These are phyloP conservation scores for Chaetomium cochliodes DNA, from an alignment of 495 filamentous ascomycete genomes.

Conservation along the genomic window DNA sequence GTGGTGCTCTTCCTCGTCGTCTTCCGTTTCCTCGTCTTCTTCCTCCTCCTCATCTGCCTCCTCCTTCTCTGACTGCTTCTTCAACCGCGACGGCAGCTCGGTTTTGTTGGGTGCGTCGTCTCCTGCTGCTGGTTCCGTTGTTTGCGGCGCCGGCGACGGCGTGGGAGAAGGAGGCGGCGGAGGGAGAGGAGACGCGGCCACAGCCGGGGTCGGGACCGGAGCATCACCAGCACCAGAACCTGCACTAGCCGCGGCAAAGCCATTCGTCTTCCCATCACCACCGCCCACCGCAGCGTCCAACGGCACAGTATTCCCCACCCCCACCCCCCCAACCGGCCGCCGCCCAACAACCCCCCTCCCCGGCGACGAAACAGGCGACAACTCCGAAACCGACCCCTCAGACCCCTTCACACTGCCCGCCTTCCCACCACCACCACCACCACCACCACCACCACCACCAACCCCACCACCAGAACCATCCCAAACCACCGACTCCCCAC, in stretches of 20 bases:
- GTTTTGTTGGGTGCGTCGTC: not conserved
- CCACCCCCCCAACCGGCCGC: not conserved
- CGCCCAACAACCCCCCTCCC: not conserved
- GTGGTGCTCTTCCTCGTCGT: not conserved
- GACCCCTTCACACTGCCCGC: conserved; percentile 25
- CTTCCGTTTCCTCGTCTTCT: too few species aligned
- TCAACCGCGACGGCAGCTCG: too few species aligned
- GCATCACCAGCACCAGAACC: not conserved
- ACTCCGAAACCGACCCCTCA: conserved; percentile 32
- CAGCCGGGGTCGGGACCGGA: not conserved
- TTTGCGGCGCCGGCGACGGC: not conserved
- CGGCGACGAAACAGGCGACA: conserved; percentile 31
- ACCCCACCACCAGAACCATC: too few species aligned
- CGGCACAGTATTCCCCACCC: not conserved
- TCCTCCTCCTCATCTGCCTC: too few species aligned
- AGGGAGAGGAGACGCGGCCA: not conserved
- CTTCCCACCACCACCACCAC: too few species aligned
- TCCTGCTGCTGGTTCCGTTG: not conserved
- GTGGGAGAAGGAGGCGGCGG: not conserved
- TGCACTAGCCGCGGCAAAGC: not conserved
- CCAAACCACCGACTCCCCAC: too few species aligned
- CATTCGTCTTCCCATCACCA: not conserved
- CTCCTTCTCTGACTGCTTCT: too few species aligned
- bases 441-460: too few species aligned
- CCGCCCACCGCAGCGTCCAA: not conserved